Conservation (phyloP, 768 basidiomycete species). For the Sporobolomyces phaffii region DNA sequence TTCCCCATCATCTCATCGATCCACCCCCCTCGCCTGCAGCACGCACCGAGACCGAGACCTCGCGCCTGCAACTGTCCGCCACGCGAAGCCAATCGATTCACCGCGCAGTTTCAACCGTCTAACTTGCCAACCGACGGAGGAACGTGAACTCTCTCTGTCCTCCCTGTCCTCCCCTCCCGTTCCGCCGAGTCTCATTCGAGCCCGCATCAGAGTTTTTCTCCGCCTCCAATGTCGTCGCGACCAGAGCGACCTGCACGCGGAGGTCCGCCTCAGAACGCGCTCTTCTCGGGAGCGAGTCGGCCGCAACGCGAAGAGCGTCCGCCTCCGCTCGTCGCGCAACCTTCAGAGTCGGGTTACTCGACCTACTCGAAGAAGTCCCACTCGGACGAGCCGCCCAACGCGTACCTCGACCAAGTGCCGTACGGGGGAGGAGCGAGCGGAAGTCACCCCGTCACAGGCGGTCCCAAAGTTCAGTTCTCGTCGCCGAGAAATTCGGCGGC, state of each 20-base stretch:
- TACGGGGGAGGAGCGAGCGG: not conserved
- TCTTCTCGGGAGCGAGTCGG: not conserved
- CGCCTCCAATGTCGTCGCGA: not conserved
- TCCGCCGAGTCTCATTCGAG: no score
- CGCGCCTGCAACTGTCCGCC: no score
- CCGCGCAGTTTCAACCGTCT: no score
- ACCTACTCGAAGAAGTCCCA: constrained; percentile 2
- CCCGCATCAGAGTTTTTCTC: no score
- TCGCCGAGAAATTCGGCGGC: not conserved
- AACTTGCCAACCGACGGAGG: no score
- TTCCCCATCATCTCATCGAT: no score
- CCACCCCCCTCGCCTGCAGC: no score
- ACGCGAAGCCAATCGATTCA: no score
- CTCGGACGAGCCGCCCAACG: not conserved
- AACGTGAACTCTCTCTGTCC: no score
- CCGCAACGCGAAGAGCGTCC: constrained; percentile 1
- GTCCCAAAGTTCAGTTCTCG: constrained; percentile 8
- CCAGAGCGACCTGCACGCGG: not conserved
- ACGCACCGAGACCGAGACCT: no score
- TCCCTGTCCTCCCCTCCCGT: no score
- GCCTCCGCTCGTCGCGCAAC: not conserved
- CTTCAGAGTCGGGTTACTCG: constrained; percentile 1
- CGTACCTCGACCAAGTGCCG: not conserved
- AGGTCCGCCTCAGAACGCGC: not conserved
- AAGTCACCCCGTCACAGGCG: no score